Conservation (phyloP, 2,329 filamentous ascomycete species). For the Aspergillus puulaauensis region DNA sequence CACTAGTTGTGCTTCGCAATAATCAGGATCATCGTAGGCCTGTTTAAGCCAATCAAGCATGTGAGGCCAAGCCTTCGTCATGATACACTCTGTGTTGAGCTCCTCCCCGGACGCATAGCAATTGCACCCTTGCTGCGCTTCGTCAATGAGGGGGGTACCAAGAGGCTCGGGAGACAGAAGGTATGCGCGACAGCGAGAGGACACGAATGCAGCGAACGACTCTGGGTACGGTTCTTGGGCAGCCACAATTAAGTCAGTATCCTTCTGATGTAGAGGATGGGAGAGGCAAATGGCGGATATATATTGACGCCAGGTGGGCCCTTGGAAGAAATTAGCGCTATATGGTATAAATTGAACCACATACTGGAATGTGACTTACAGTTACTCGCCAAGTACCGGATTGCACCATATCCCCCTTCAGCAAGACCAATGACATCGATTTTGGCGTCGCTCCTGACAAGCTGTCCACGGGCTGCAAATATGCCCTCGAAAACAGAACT, state of each 20-base stretch:
- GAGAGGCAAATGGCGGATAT: slow-evolving; percentile 42
- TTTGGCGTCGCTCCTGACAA: slow-evolving; percentile 51
- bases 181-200: slow-evolving; percentile 63
- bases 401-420: slow-evolving; percentile 60
- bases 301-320: slow-evolving; percentile 38
- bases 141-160: slow-evolving; percentile 55
- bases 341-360: too few species aligned
- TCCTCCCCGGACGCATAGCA: slow-evolving; percentile 67
- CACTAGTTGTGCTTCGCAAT: slow-evolving; percentile 38
- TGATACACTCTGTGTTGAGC: slow-evolving; percentile 60
- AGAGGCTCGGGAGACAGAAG: slow-evolving; percentile 53
- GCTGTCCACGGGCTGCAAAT: slow-evolving; percentile 42
- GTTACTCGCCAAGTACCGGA: slow-evolving; percentile 59
- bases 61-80: slow-evolving; percentile 54
- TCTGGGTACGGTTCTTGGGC: neutral
- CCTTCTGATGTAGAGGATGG: slow-evolving; percentile 36
- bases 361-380: slow-evolving; percentile 40
- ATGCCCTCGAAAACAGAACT: slow-evolving; percentile 65
- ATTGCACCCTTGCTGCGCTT: slow-evolving; percentile 61
- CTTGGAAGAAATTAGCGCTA: slow-evolving; percentile 23
- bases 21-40: slow-evolving; percentile 49
- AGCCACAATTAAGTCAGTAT: slow-evolving; percentile 25
- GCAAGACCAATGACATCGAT: slow-evolving; percentile 72
- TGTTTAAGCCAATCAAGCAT: slow-evolving; percentile 64
- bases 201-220: slow-evolving; percentile 34